Conservation (phyloP, 192 early-diverging fungal genomes). For the Rhizoclosmatium globosum region DNA sequence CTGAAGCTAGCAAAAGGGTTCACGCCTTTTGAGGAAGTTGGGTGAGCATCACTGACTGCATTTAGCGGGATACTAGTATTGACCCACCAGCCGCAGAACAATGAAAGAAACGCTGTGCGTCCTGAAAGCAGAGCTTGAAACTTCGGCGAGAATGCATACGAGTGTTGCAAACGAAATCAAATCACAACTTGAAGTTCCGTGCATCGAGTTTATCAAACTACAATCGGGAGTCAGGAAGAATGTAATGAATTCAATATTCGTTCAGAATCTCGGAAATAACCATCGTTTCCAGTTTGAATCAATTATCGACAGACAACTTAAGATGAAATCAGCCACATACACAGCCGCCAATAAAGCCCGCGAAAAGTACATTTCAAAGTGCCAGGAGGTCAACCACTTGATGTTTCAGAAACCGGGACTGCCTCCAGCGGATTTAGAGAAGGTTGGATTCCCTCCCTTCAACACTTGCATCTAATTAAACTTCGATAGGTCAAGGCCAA, state of each 20-base stretch:
- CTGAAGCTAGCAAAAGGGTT: constrained; percentile 55
- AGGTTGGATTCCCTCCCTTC: constrained; percentile 29
- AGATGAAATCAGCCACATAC: constrained; percentile 49
- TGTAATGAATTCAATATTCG: constrained; percentile 28
- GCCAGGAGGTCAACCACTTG: constrained; percentile 44
- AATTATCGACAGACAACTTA: constrained; percentile 51
- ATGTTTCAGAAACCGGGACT: constrained; percentile 27
- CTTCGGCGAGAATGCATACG: constrained; percentile 43
- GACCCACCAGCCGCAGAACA: constrained; percentile 34
- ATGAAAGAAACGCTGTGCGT: constrained; percentile 55
- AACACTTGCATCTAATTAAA: background rate
- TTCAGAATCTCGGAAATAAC: background rate
- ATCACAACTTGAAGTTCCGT: constrained; percentile 52
- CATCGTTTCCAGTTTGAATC: constrained; percentile 43
- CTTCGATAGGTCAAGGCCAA: constrained; percentile 40
- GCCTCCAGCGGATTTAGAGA: constrained; percentile 48
- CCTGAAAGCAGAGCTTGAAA: constrained; percentile 55
- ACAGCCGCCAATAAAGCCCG: constrained; percentile 50
- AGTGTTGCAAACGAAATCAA: constrained; percentile 55
- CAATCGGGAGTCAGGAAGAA: constrained; percentile 56
- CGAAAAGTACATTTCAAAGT: constrained; percentile 59
- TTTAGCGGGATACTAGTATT: no score
- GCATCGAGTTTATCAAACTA: constrained; percentile 48
- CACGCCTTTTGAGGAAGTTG: constrained; percentile 56
- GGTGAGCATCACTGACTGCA: constrained; percentile 32